Base-by-base conservation (phyloP, 768 basidiomycete genomes). In the Podaxis mareebaensis region DNA sequence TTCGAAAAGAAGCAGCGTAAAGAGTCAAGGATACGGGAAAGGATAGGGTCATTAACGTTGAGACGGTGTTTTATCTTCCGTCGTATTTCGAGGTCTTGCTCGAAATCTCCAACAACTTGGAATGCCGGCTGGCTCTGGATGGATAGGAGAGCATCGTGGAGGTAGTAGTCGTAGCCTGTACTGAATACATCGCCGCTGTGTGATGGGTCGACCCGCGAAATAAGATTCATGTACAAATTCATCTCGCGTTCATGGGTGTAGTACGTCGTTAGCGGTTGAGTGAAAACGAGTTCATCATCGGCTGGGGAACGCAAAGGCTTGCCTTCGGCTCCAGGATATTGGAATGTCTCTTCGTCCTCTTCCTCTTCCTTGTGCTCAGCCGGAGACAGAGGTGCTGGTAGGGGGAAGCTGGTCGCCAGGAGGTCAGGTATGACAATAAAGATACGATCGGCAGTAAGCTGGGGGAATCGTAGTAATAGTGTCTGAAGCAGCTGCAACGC, bases 161-260 rank as follows among this genome's bases (percentile, higher is more conserved):
- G 82, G 74, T 95, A 95, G 68, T 91, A 87, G 49, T 92, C 89
- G 65, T 93, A 93, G 24, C 91, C 89, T 3, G 93, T 93, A 72
- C 92, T 93, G 77, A 93, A 92, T 15, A 81, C 83, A 65, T 91
- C 88, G 42, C 82, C 83, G 65, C 78, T 81, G 67, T 91, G 87
- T 17, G 83, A 82, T 28, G 89, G 89, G 68, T 92, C 88, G 17
- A 92, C 82, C 15, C 89, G 85, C n/a, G 90, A 91, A 17, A 95
- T 86, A 1, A 92, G 82, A 24, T 87, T 79, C 56, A 91, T 81
- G 67, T 95, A 95, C 24, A 95, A 81, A 4, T 83, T 85, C 83
- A 92, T 90, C 76, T 95, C 93, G 24, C 90, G 88, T 69, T 92
- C 90, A 70, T 92, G 92, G 1, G 91, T 90, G n/a, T 83, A 84